Conservation (phyloP, 768 basidiomycete genomes). For the Rhizopogon rudus region DNA sequence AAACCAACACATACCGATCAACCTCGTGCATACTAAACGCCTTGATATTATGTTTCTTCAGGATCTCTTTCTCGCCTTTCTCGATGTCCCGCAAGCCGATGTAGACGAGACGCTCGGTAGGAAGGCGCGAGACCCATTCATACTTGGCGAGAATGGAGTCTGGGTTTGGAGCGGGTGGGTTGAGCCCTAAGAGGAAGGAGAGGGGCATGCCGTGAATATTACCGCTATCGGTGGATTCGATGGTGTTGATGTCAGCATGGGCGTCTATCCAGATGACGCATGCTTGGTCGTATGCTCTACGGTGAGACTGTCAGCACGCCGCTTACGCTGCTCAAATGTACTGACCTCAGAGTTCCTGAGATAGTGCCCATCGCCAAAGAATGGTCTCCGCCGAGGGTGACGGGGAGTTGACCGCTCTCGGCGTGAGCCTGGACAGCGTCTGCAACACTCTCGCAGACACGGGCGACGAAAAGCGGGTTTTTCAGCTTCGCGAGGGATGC, state of each 20-base stretch:
- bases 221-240: slow-evolving; percentile 76
- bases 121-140: slow-evolving; percentile 59
- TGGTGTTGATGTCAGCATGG: slow-evolving; percentile 95
- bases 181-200: slow-evolving; percentile 75
- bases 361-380: slow-evolving; percentile 94
- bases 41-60: slow-evolving; percentile 77
- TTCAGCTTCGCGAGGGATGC: slow-evolving; percentile 86
- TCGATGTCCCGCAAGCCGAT: slow-evolving; percentile 96
- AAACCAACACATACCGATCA: slow-evolving; percentile 38
- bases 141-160: slow-evolving; percentile 26
- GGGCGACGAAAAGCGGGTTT: slow-evolving; percentile 84
- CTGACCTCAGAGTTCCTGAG: slow-evolving; percentile 77
- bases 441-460: slow-evolving; percentile 78
- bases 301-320: slow-evolving; percentile 3
- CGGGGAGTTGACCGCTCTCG: slow-evolving; percentile 72
- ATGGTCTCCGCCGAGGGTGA: slow-evolving; percentile 96
- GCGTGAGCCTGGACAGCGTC: slow-evolving; percentile 69
- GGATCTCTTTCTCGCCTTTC: slow-evolving; percentile 78
- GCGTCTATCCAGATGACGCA: slow-evolving; percentile 97
- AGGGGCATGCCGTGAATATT: slow-evolving; percentile 99
- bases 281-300: slow-evolving; percentile 68
- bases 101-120: slow-evolving; percentile 81
- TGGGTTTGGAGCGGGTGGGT: slow-evolving; percentile 23
- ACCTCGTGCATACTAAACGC: slow-evolving; percentile 92
- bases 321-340: not conserved